These are phyloP conservation scores for Peronospora tabacina DNA, from an alignment of 352 stramenopile genomes.

Conservation along the genomic window DNA sequence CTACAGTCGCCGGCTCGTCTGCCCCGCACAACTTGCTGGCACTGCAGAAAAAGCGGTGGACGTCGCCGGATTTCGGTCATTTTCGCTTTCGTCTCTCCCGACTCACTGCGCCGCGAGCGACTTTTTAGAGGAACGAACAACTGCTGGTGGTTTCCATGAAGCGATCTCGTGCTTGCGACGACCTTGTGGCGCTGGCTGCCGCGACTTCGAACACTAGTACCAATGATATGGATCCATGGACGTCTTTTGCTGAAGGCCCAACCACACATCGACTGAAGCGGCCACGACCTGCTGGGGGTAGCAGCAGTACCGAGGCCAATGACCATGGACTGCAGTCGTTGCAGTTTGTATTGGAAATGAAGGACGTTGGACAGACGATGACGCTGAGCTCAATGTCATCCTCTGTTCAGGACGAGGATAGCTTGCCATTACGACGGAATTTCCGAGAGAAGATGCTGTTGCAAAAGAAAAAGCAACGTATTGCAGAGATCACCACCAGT, in stretches of 20 bases:
- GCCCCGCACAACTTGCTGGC: slow-evolving; percentile 1
- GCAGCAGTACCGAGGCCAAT: slow-evolving; percentile 9
- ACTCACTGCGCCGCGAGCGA: not conserved
- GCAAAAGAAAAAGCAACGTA: slow-evolving; percentile 25
- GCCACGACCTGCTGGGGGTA: slow-evolving; percentile 15
- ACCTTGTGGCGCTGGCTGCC: slow-evolving; percentile 48
- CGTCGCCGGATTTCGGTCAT: slow-evolving; percentile 18
- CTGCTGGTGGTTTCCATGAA: slow-evolving; percentile 35
- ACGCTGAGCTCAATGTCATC: slow-evolving; percentile 12
- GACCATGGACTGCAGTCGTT: slow-evolving; percentile 12
- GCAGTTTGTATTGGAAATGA: slow-evolving; percentile 23
- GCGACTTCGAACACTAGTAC: slow-evolving; percentile 8
- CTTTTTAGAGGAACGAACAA: not conserved
- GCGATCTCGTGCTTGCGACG: slow-evolving; percentile 59
- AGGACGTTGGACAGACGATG: slow-evolving; percentile 12
- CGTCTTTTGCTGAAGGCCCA: slow-evolving; percentile 11
- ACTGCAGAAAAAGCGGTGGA: slow-evolving; percentile 12
- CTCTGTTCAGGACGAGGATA: slow-evolving; percentile 19
- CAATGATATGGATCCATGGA: slow-evolving; percentile 6
- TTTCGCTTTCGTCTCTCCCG: slow-evolving; percentile 24
- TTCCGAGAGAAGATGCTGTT: slow-evolving; percentile 37
- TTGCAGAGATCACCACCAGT: slow-evolving; percentile 19
- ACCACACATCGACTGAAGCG: slow-evolving; percentile 21
- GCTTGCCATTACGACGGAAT: slow-evolving; percentile 28
- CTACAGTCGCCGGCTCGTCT: slow-evolving; percentile 3